A percentile compares a stretch with the other conserved stretches of the same genome.
Conservation (phyloP, 1,139 yeast genomes). For the Suhomyces bolitotheri region DNA sequence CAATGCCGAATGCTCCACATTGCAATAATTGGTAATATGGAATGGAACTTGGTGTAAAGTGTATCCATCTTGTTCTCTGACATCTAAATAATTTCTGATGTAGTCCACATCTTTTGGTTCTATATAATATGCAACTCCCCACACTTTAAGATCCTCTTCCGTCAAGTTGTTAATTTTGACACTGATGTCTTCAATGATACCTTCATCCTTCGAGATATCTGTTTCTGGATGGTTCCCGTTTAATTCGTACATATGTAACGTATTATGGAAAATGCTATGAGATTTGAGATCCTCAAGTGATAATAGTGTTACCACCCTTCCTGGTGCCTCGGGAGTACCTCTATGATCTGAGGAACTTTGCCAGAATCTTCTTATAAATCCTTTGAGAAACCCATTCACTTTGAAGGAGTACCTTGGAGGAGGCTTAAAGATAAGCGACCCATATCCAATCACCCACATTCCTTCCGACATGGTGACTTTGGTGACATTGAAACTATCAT, state of each 20-base stretch:
- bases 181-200: constrained; percentile 11
- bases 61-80: constrained; percentile 89
- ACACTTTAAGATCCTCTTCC: constrained; percentile 54
- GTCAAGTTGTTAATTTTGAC: constrained; percentile 24
- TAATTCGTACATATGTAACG: constrained; percentile 45
- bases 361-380: constrained; percentile 86
- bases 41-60: constrained; percentile 70
- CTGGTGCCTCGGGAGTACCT: constrained; percentile 83
- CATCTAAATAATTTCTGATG: constrained; percentile 70
- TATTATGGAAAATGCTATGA: constrained; percentile 44
- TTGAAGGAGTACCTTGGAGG: constrained; percentile 68
- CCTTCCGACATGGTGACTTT: constrained; percentile 21
- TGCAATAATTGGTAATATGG: constrained; percentile 41
- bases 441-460: constrained; percentile 89
- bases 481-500: too few relatives aligned
- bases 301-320: constrained; percentile 82
- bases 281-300: constrained; percentile 54
- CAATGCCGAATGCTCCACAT: constrained; percentile 14
- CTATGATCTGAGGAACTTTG: constrained; percentile 88
- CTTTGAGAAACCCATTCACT: constrained; percentile 73
- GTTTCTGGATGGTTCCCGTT: constrained; percentile 8
- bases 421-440: constrained; percentile 87
- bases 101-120: constrained; percentile 59
- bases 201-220: constrained; percentile 6
- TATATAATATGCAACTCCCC: constrained; percentile 88